phyloP scores from a whole-genome alignment of 495 filamentous ascomycete genomes.

The Penicillium parvum region DNA sequence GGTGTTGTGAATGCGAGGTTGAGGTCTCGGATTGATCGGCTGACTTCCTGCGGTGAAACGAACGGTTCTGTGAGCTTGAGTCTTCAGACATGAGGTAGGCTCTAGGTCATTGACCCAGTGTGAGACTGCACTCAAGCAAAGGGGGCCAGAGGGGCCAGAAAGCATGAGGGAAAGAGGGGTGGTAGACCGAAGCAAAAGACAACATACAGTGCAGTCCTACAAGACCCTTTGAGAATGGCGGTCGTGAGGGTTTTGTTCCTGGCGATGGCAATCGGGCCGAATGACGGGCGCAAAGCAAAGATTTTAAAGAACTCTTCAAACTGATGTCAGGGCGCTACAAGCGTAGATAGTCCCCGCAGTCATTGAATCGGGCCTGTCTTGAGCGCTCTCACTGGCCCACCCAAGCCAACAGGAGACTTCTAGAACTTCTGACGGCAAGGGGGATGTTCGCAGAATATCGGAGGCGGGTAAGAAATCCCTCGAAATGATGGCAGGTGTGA shows the following conservation, averaged over 20 bases:
- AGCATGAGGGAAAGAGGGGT: slow-evolving; percentile 9
- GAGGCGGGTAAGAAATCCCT: slow-evolving; percentile 5
- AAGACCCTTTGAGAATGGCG: slow-evolving; percentile 4
- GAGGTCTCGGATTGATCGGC: slow-evolving; percentile 9
- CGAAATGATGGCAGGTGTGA: slow-evolving; percentile 10
- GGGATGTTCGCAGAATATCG: slow-evolving; percentile 4
- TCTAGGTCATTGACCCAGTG: slow-evolving; percentile 16
- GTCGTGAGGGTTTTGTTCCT: slow-evolving; percentile 12
- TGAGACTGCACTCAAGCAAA: slow-evolving; percentile 11
- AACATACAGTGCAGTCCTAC: slow-evolving; percentile 16
- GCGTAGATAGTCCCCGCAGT: slow-evolving; percentile 19
- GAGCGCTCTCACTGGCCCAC: slow-evolving; percentile 9
- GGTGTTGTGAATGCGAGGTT: slow-evolving; percentile 8
- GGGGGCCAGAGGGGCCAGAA: slow-evolving; percentile 14
- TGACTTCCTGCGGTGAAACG: slow-evolving; percentile 15
- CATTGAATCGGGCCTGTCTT: slow-evolving; percentile 6
- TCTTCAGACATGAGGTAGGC: slow-evolving; percentile 19
- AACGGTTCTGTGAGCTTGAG: slow-evolving; percentile 22
- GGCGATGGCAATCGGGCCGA: slow-evolving; percentile 4
- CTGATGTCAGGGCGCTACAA: slow-evolving; percentile 12
- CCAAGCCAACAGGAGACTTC: slow-evolving; percentile 9
- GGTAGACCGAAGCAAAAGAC: slow-evolving; percentile 6
- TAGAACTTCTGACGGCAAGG: slow-evolving; percentile 16
- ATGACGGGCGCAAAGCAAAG: slow-evolving; percentile 16
- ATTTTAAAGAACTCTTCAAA: slow-evolving; percentile 10